Base-by-base conservation (phyloP, 2,329 filamentous ascomycete species). In the Pseudogymnoascus destructans region DNA sequence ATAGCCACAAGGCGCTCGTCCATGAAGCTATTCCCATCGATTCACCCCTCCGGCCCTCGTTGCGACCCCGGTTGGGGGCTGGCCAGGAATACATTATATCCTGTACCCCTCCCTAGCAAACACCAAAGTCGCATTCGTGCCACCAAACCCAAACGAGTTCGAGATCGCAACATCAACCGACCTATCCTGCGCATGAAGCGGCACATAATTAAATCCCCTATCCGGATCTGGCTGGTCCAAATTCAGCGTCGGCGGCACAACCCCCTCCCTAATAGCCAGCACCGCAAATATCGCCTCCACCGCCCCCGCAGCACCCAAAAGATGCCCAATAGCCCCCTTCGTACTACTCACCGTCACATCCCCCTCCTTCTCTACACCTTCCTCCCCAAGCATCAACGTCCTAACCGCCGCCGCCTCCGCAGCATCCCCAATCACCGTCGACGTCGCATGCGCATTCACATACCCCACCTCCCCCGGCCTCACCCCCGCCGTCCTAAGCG, bases 71-170 rank as follows among this genome's bases (percentile, higher is more conserved):
- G 42, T 5, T 8, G 8, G 23, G 23, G n/a, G 8, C 15, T 49
- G 13, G 23, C 23, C 23, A 30, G 7, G 5, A 30, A 23, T 23
- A 52, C 2, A 17, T 19, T 10, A 52, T 17, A 11, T 6, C 25
- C n/a, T 52, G 46, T 56, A 56, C 1, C 54, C 54, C 30, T 56
- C 54, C 30, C 69, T 70, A 19, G 67, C 67, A 59, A 97, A 92
- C 57, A 90, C 90, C 35, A 98, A 74, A 58, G 84, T 90, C 40
- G 92, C 91, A 73, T 98, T 98, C 1, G 92, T 97, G 13, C 93
- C 93, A 9, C 93, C 93, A 73, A 98, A 98, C 0, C 93, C 93
- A 73, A 98, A 98, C 69, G 92, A 97, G 68, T 98, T 98, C 3
- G 89, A 93, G 59, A 98, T 66, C 4, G 87, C 88, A 19, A 92